Base-by-base conservation (phyloP, 352 stramenopile species). In the Phytopythium sindhum region DNA sequence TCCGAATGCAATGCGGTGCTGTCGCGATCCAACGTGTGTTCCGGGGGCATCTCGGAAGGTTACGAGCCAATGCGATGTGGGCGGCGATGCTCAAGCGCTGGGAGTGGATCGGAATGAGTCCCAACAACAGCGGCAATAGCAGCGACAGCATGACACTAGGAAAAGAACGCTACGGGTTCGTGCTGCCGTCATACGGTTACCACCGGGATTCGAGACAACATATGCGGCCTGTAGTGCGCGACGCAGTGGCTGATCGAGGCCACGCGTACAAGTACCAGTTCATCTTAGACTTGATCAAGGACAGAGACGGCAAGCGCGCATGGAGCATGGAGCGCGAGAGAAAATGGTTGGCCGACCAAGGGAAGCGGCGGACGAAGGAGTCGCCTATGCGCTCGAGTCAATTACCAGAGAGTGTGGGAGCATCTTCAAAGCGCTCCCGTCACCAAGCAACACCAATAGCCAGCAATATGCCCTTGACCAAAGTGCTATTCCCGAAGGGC, bases 241-340 rank as follows among this genome's bases (percentile, higher is more conserved):
- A 65, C 0, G 72, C 78, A 19, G 73, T 86, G 31, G 53, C 67
- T 4, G 67, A 75, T 24, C 70, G 78, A 51, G 80, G 80, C 2
- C 82, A 86, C 39, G 80, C 77, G 50, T 90, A 90, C 69, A 81
- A 89, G 62, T 90, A 88, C 37, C 80, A 90, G 60, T 77, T 66
- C 41, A 85, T 90, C n/a, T 57, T 90, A 41, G 81, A 89, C 35
- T 53, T 89, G 21, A 86, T 90, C 41, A 79, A 85, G 33, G 81
- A 90, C 11, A 74, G 80, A 6, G 76, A 90, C 52, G 79, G 81
- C 4, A 69, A 76, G 23, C 77, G 81, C 24, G 81, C 77, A 10
- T 90, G 81, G 81, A 90, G 75, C 65, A 50, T 86, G 15, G 72
- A 70, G 3, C 70, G 68, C 7, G 79, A 90, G 51, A 58, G 75